Conservation (phyloP, 2,329 filamentous ascomycete genomes). For the Clonostachys rhizophaga region DNA sequence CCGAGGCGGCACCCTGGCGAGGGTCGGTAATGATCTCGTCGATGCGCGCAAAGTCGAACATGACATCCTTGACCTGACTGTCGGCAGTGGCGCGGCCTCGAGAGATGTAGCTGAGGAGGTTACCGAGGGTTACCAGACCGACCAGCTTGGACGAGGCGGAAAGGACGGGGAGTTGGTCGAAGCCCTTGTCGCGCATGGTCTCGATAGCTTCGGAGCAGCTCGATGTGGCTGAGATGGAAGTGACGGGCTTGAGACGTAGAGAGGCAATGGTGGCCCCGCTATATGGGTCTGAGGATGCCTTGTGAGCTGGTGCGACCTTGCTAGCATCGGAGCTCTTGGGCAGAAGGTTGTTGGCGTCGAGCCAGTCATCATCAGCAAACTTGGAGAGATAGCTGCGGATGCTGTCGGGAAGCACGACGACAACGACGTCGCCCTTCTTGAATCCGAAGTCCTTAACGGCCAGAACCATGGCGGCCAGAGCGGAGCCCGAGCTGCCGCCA, state of each 20-base stretch:
- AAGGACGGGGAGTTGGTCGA: slow-evolving; percentile 94
- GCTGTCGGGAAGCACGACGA: slow-evolving; percentile 90
- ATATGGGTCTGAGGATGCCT: slow-evolving; percentile 58
- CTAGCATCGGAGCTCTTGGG: slow-evolving; percentile 40
- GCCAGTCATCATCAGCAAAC: slow-evolving; percentile 98
- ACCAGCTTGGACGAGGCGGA: slow-evolving; percentile 65
- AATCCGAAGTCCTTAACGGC: slow-evolving; percentile 75
- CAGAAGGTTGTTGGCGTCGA: slow-evolving; percentile 91
- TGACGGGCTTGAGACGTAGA: slow-evolving; percentile 89
- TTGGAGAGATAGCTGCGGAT: slow-evolving; percentile 97
- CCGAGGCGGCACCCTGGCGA: slow-evolving; percentile 49
- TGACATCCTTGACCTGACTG: slow-evolving; percentile 77
- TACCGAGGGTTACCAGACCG: slow-evolving; percentile 90
- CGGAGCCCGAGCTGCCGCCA: slow-evolving; percentile 89
- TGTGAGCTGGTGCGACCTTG: slow-evolving; percentile 11
- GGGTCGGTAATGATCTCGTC: slow-evolving; percentile 90
- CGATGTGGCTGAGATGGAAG: slow-evolving; percentile 68
- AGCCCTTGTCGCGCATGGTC: slow-evolving; percentile 96
- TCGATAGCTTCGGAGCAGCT: slow-evolving; percentile 86
- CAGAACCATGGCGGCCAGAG: slow-evolving; percentile 75
- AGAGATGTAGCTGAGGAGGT: slow-evolving; percentile 86
- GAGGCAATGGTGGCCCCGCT: slow-evolving; percentile 73
- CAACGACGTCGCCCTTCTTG: slow-evolving; percentile 78
- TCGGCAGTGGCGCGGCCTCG: slow-evolving; percentile 71
- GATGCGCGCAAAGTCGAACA: slow-evolving; percentile 92